A percentile compares a stretch with the other conserved stretches of the same genome.
Evolutionary conservation across 768 basidiomycete genomes (phyloP).

Genomic region (Boletales sp.): DNA sequence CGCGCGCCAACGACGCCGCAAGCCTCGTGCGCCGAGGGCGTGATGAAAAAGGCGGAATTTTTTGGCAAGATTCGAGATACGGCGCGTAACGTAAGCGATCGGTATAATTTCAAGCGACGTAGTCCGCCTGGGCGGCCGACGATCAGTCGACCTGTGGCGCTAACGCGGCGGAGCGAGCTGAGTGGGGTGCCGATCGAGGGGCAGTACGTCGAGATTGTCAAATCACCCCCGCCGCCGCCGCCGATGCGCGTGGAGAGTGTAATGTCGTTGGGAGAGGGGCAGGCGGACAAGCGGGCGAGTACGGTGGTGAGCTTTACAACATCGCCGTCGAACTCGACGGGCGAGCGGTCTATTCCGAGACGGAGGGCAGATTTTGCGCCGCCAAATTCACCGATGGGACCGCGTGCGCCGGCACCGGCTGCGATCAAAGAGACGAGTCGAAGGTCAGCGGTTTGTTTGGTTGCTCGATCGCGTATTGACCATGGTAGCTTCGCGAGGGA

Average conservation of each 20-base stretch:
- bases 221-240: not conserved
- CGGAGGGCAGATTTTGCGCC: conserved; percentile 67
- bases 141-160: conserved; percentile 58
- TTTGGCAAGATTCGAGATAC: conserved; percentile 59
- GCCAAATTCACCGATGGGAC: conserved; percentile 45
- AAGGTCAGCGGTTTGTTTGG: conserved; percentile 14
- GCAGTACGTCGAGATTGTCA: conserved; percentile 32
- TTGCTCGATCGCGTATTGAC: conserved; percentile 1
- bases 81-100: conserved; percentile 67
- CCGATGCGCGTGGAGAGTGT: conserved; percentile 19
- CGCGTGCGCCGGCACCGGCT: conserved; percentile 20
- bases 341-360: conserved; percentile 60
- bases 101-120: conserved; percentile 35
- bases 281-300: conserved; percentile 30
- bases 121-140: conserved; percentile 41
- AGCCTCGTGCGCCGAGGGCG: conserved; percentile 39
- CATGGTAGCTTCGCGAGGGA: conserved; percentile 45
- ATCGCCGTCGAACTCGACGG: conserved; percentile 66
- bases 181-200: conserved; percentile 28
- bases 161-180: conserved; percentile 20
- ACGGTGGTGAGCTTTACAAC: conserved; percentile 46
- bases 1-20: conserved; percentile 41
- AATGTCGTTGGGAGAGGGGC: conserved; percentile 41
- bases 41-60: conserved; percentile 72
- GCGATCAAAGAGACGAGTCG: conserved; percentile 20